Conservation (phyloP, 441 rosid species). For the Adansonia rubrostipa region DNA sequence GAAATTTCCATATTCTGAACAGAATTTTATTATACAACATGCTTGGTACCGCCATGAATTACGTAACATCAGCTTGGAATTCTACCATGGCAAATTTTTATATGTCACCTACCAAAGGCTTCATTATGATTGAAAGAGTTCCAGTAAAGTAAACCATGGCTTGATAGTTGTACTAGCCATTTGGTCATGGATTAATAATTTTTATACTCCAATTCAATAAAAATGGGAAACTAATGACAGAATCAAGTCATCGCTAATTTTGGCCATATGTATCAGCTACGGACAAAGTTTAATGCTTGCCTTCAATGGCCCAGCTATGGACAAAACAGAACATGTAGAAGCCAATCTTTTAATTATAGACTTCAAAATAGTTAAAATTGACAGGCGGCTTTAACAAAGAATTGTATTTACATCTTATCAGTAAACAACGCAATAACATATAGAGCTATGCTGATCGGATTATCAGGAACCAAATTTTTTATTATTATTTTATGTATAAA, state of each 20-base stretch:
- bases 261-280: slow-evolving; percentile 7
- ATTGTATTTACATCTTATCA: background rate
- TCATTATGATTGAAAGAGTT: background rate
- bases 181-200: background rate
- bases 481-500: background rate
- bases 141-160: background rate
- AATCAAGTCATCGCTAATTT: background rate
- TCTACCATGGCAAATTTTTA: background rate
- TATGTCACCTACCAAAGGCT: background rate
- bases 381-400: slow-evolving; percentile 7
- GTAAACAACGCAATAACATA: background rate
- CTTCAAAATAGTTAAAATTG: background rate
- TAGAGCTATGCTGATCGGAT: background rate
- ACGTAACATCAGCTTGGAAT: background rate
- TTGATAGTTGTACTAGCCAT: background rate
- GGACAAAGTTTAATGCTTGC: slow-evolving; percentile 28
- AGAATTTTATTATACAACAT: background rate
- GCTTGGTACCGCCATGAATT: background rate
- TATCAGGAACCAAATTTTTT: background rate
- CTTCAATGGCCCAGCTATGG: background rate
- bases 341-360: background rate
- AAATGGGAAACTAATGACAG: background rate
- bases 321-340: too few species aligned
- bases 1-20: background rate
- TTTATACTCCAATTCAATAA: background rate